Percentiles rank a stretch among this genome's conserved stretches.
Evolutionary conservation across 495 filamentous ascomycete genomes (phyloP).

Genomic region (Chaetomium fimeti): DNA sequence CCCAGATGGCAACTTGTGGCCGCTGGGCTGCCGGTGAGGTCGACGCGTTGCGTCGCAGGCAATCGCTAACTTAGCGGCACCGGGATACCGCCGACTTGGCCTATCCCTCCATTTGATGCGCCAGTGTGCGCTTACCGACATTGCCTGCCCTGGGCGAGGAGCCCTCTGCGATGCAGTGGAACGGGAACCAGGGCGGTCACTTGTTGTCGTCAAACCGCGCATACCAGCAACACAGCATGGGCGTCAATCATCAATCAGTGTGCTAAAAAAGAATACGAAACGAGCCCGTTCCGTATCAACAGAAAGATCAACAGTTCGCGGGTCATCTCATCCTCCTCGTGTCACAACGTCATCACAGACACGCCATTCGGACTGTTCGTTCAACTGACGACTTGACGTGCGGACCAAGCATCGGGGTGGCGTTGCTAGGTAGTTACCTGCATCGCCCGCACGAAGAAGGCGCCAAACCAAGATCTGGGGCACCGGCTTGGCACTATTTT

Average conservation of each 20-base stretch:
- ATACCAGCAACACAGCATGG: too few species aligned
- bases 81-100: slow-evolving; percentile 36
- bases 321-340: not conserved
- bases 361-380: not conserved
- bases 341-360: not conserved
- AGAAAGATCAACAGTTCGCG: not conserved
- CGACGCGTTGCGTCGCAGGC: slow-evolving; percentile 14
- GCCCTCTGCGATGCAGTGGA: not conserved
- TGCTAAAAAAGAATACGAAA: too few species aligned
- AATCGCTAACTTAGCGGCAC: slow-evolving; percentile 25
- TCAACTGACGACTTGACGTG: not conserved
- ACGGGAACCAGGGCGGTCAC: not conserved
- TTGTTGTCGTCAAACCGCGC: not conserved
- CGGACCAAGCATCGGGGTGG: not conserved
- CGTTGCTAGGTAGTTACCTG: not conserved
- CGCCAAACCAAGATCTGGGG: slow-evolving; percentile 20
- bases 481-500: slow-evolving; percentile 18
- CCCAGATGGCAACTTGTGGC: slow-evolving; percentile 22
- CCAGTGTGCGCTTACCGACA: not conserved
- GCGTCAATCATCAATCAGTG: too few species aligned
- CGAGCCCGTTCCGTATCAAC: too few species aligned
- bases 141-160: not conserved
- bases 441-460: not conserved
- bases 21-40: slow-evolving; percentile 14
- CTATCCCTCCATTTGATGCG: not conserved